phyloP scores from a whole-genome alignment of 768 basidiomycete genomes.

The Bullera alba region DNA sequence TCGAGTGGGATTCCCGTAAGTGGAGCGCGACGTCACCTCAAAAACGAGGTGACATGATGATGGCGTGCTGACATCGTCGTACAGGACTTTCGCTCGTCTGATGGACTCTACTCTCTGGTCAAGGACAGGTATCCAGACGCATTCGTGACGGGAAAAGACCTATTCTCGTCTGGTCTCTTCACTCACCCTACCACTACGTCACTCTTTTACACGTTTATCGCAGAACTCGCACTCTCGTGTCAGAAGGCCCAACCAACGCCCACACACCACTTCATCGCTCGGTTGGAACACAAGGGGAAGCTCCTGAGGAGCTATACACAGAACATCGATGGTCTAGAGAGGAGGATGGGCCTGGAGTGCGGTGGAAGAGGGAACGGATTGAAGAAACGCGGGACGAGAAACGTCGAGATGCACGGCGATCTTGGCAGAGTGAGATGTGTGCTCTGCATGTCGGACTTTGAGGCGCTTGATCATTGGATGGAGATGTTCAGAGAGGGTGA shows the following conservation, averaged over 20 bases:
- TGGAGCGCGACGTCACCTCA: constrained; percentile 9
- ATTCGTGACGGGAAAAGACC: constrained; percentile 83
- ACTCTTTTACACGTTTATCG: constrained; percentile 91
- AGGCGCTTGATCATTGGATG: constrained; percentile 61
- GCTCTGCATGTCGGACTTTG: constrained; percentile 71
- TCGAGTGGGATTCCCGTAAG: constrained; percentile 91
- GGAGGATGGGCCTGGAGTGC: constrained; percentile 66
- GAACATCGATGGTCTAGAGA: constrained; percentile 94
- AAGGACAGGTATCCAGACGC: constrained; percentile 75
- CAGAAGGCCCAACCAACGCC: constrained; percentile 62
- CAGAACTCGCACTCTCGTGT: constrained; percentile 72
- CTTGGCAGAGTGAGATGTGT: constrained; percentile 84
- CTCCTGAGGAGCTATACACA: constrained; percentile 89
- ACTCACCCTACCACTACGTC: constrained; percentile 75
- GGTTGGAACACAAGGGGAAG: constrained; percentile 73
- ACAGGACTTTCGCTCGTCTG: constrained; percentile 92
- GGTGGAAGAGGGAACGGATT: constrained; percentile 60
- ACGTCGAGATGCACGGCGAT: constrained; percentile 90
- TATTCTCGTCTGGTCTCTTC: constrained; percentile 90
- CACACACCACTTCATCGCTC: constrained; percentile 82
- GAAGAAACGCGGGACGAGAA: constrained; percentile 65
- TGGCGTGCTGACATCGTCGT: no score
- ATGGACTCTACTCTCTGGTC: constrained; percentile 83
- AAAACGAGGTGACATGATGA: background rate
- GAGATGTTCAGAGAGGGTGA: constrained; percentile 60